Base-by-base conservation (phyloP, 2,329 filamentous ascomycete species). In the Alternaria ethzedia region DNA sequence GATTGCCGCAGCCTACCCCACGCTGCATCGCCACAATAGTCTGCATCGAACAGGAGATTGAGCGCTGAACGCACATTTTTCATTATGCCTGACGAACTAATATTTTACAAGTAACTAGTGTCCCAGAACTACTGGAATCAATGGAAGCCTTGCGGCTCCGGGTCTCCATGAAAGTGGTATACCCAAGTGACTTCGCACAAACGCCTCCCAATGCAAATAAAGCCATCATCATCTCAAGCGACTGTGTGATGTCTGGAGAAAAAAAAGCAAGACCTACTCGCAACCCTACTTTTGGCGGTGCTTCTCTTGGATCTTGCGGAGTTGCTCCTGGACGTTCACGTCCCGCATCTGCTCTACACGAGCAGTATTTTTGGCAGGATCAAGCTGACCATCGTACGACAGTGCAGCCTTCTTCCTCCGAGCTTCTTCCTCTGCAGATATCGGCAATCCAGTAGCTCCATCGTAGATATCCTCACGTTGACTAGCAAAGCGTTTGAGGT, bases 401-500 rank as follows among this genome's bases (percentile, higher is more conserved):
- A 85, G 80, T 21, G 92, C 92, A 15, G 91, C 88, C 74, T 90
- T 90, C 84, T 97, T 97, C 74, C 92, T 86, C 64, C 92, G 86
- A 11, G 88, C 88, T 57, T 88, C 91, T 78, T 96, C 94, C 68
- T 89, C 87, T 8, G 93, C 89, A 5, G 89, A 86, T 32, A 93
- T 80, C 1, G 88, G 85, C 68, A 90, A 85, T 1, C 91, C 91
- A 0, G 90, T 90, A 15, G 88, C 85, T 1, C 86, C 82, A 70
- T 97, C 94, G 70, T 97, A 97, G 17, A 97, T 87, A 74, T 97
- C 95, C 69, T 87, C 91, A 50, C 95, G 88, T 79, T 97, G 92
- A 70, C 92, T 94, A 23, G 94, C 94, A 55, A 98, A 85, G n/a
- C 95, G 90, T 84, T 98, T 98, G 67, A 98, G 87, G 78, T 98